Conservation (phyloP, 441 rosid genomes). For the Gossypium gossypioides region DNA sequence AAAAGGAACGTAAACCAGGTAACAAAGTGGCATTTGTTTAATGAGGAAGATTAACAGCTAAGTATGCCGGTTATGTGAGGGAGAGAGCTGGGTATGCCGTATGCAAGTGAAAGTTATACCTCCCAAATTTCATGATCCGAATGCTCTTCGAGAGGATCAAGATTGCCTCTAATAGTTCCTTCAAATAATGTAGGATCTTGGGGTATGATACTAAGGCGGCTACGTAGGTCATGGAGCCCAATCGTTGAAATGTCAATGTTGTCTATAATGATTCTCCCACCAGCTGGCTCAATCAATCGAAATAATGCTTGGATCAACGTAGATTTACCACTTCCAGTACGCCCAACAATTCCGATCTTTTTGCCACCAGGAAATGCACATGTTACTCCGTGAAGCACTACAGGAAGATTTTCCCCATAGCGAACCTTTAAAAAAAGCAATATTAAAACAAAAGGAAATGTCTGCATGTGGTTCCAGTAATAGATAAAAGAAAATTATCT, state of each 20-base stretch:
- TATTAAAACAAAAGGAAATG: constrained; percentile 13
- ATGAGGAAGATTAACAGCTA: neutral
- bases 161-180: constrained; percentile 90
- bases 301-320: constrained; percentile 95
- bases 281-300: constrained; percentile 85
- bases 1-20: neutral
- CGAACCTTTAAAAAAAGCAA: constrained; percentile 49
- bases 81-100: neutral
- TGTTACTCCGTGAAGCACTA: constrained; percentile 83
- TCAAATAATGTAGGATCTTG: constrained; percentile 97
- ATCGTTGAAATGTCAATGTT: constrained; percentile 76
- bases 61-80: neutral
- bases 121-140: constrained; percentile 70
- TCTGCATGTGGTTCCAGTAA: neutral
- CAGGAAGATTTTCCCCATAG: constrained; percentile 86
- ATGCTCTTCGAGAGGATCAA: constrained; percentile 96
- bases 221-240: constrained; percentile 97
- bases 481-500: neutral
- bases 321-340: constrained; percentile 98
- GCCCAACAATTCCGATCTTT: constrained; percentile 94
- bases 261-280: constrained; percentile 81
- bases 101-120: neutral
- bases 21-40: neutral
- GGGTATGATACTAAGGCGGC: constrained; percentile 90
- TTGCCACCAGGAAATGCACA: constrained; percentile 91